Conservation (phyloP, 1,139 yeast genomes). For the Nematodospora anomalae region DNA sequence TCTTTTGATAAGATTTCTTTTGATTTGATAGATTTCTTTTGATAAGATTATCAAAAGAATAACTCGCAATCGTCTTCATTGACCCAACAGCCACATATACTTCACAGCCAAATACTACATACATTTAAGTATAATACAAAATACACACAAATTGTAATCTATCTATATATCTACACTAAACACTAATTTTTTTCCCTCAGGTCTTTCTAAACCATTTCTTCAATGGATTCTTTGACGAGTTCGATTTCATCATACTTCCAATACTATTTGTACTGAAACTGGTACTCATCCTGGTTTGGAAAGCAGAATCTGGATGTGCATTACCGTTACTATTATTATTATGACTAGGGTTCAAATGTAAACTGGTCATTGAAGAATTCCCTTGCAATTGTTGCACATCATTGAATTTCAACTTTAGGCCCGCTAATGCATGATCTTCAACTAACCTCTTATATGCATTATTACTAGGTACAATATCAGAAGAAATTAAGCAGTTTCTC, state of each 20-base stretch:
- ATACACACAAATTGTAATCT: no score
- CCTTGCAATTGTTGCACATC: constrained; percentile 3
- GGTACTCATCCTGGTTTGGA: constrained; percentile 4
- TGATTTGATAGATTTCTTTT: no score
- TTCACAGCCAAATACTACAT: no score
- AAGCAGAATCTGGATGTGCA: background rate
- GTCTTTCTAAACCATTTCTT: constrained; percentile 36
- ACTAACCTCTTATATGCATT: constrained; percentile 22
- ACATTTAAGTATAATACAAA: no score
- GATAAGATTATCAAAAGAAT: no score
- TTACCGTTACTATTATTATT: background rate
- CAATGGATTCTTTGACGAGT: constrained; percentile 31
- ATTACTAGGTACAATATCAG: constrained; percentile 15
- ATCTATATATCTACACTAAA: no score
- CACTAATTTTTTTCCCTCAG: no score
- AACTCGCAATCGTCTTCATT: no score
- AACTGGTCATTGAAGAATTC: background rate
- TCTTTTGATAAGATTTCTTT: no score
- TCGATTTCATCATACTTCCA: constrained; percentile 22
- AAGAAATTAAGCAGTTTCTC: constrained; percentile 34
- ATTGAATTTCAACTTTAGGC: constrained; percentile 35
- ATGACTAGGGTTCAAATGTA: background rate
- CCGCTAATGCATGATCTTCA: constrained; percentile 33
- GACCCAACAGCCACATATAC: no score
- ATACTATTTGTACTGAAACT: constrained; percentile 28